Evolutionary conservation across 139 green algal species (phyloP).

Genomic region (Closterium sp.): DNA sequence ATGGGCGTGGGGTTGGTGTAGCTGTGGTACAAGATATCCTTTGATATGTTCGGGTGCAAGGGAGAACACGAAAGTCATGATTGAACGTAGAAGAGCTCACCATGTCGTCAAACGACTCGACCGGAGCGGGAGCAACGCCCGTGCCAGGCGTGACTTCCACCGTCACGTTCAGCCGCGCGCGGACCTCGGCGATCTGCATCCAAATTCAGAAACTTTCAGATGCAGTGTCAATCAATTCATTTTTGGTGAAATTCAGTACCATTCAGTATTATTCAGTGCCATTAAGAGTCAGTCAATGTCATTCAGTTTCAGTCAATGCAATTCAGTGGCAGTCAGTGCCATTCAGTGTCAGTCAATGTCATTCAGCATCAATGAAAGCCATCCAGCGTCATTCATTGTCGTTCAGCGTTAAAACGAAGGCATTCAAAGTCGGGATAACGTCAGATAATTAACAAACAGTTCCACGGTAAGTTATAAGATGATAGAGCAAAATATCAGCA

Average conservation of each 20-base stretch:
- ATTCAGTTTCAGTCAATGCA: background rate
- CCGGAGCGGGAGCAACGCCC: conserved; percentile 1
- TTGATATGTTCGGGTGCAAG: conserved; percentile 69
- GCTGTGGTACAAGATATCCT: conserved; percentile 74
- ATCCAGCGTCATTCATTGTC: background rate
- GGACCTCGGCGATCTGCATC: conserved; percentile 45
- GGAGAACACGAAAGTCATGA: no score
- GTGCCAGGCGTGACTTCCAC: conserved; percentile 35
- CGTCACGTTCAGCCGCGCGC: conserved; percentile 35
- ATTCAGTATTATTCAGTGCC: background rate
- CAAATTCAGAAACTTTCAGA: background rate
- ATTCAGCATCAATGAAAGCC: background rate
- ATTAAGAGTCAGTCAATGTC: background rate
- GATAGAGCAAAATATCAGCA: no score
- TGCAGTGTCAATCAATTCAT: background rate
- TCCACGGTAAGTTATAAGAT: no score
- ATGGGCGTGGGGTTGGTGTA: conserved; percentile 77
- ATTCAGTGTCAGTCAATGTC: background rate
- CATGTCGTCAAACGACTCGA: conserved; percentile 53
- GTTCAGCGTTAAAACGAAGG: background rate
- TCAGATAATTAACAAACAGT: background rate
- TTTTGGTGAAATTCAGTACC: background rate
- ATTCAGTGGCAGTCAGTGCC: background rate
- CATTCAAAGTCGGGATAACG: background rate
- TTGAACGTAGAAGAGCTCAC: background rate